A percentile compares a stretch with the other conserved stretches of the same genome.
Evolutionary conservation across 164 flowering plant genomes (phyloP).

Genomic region (Paratinospora sagittata): DNA sequence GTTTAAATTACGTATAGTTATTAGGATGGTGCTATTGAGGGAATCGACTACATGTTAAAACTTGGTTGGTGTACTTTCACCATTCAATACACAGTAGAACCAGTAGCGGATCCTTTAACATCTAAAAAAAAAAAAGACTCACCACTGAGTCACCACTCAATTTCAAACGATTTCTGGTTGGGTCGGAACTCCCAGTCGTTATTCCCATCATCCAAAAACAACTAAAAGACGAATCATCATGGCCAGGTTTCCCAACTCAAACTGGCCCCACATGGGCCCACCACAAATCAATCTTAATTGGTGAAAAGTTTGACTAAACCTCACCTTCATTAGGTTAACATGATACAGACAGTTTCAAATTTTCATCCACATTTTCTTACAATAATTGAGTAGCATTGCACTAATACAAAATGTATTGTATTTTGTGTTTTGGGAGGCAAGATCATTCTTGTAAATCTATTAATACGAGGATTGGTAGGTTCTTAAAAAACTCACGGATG

Average conservation of each 20-base stretch:
- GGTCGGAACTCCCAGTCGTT: neutral
- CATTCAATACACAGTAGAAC: neutral
- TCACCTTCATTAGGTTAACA: too few relatives aligned
- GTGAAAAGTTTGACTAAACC: slow-evolving; percentile 6
- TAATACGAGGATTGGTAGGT: too few relatives aligned
- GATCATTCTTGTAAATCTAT: too few relatives aligned
- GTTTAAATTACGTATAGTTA: neutral
- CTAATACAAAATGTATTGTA: too few relatives aligned
- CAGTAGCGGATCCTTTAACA: too few relatives aligned
- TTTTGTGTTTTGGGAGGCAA: too few relatives aligned
- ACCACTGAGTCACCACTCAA: neutral
- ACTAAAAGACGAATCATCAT: neutral
- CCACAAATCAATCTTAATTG: neutral
- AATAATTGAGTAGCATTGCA: too few relatives aligned
- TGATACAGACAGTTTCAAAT: too few relatives aligned
- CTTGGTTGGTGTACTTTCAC: neutral
- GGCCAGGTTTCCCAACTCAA: neutral
- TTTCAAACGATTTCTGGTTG: neutral
- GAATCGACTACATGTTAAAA: too few relatives aligned
- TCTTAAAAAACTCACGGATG: too few relatives aligned
- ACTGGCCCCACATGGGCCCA: neutral
- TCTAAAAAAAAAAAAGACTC: too few relatives aligned
- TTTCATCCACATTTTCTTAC: too few relatives aligned
- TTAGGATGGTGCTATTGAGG: neutral
- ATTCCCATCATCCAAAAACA: neutral